These are phyloP conservation scores for Fusarium longipes DNA, from an alignment of 2,329 filamentous ascomycete genomes.

Conservation along the genomic window DNA sequence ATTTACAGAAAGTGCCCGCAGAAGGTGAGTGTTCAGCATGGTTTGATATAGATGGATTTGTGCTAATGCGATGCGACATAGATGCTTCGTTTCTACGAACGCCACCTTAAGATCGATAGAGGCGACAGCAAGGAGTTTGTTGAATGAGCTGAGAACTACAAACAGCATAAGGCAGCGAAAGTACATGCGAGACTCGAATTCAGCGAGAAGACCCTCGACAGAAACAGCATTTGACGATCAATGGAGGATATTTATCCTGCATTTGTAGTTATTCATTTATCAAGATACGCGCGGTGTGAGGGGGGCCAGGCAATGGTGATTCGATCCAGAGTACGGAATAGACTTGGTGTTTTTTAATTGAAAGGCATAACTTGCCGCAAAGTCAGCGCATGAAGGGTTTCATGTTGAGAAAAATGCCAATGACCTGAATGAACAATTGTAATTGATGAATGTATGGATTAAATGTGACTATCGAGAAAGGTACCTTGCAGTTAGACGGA, in stretches of 20 bases:
- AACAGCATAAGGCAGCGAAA: background rate
- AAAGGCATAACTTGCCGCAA: too few species aligned
- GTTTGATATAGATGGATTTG: background rate
- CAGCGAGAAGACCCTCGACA: background rate
- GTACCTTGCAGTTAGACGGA: slow-evolving; percentile 14
- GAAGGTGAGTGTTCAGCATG: slow-evolving; percentile 63
- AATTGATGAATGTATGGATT: background rate
- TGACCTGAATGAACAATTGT: background rate
- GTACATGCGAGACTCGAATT: background rate
- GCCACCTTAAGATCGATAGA: slow-evolving; percentile 65
- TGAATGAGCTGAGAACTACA: slow-evolving; percentile 32
- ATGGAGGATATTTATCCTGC: slow-evolving; percentile 4
- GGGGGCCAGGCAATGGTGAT: background rate
- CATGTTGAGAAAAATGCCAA: too few species aligned
- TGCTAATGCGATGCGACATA: slow-evolving; percentile 44
- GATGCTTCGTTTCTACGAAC: slow-evolving; percentile 71
- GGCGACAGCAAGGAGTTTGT: slow-evolving; percentile 46
- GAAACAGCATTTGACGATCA: slow-evolving; percentile 27
- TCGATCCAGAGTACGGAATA: background rate
- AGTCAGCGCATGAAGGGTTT: too few species aligned
- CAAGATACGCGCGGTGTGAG: background rate
- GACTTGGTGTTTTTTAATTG: background rate
- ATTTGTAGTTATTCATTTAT: slow-evolving; percentile 5
- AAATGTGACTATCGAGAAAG: background rate
- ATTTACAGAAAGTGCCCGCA: slow-evolving; percentile 83